Evolutionary conservation across 2,329 filamentous ascomycete genomes (phyloP), one percentile per base, ranked within the genome.

Genomic region (Ramichloridium luteum): DNA sequence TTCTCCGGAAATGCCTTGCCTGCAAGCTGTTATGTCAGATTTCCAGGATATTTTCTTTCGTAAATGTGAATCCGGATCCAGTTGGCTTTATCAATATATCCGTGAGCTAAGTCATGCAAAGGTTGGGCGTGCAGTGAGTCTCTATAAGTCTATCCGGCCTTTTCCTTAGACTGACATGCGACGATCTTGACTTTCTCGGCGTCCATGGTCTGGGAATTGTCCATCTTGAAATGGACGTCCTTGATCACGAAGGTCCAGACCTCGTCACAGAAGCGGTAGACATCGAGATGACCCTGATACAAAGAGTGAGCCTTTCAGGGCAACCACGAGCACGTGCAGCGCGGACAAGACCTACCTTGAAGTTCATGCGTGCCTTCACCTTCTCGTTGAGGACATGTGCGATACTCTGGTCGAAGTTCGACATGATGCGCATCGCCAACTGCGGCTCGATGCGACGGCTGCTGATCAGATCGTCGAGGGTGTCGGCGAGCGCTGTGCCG

Each of bases 181-280:
- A 98, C 90, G 47, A 98, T 98, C 75, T 96, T 96, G 60, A 98
- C 82, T 57, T 85, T 88, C 54, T 94, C 88, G 13, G 86, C 85
- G 22, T 72, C 64, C 10, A 96, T 75, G 1, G 73, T 72, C 76
- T 72, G 35, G 72, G 74, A 25, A 34, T 51, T 46, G 48, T 96
- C 88, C 64, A 96, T 79, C 64, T 98, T 98, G 66, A 98, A 96
- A n/a, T 78, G 85, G 34, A 96, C 86, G 46, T 96, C 90, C 62
- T 94, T 94, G 61, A 98, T 93, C 36, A 98, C 72, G 59, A 98
- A 98, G 2, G 90, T 98, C 90, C 90, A 98, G 37, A 98, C 90
- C 64, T 98, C 90, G 61, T 98, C 90, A 65, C 90, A 98, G 70
- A 98, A 98, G 47, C 90, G 80, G 66, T 98, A 98, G 11, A 90